A percentile compares a stretch with the other conserved stretches of the same genome.
phyloP scores from a whole-genome alignment of 2,329 filamentous ascomycete species.

The Sarocladiaceae sp. region DNA sequence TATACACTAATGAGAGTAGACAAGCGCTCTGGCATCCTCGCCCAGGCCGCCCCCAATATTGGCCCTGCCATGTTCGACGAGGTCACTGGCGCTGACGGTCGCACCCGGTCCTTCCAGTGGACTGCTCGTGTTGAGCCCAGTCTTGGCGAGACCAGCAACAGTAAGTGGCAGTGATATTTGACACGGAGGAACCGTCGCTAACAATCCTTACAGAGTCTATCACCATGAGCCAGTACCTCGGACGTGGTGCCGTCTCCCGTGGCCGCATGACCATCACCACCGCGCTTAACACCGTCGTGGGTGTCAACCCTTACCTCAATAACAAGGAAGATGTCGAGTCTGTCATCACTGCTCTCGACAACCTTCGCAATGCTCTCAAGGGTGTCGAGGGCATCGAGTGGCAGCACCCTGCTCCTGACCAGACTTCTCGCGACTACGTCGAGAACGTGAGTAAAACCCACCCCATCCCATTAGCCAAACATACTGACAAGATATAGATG shows the following conservation, averaged over 20 bases:
- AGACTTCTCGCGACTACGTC: constrained; percentile 53
- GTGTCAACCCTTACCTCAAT: constrained; percentile 54
- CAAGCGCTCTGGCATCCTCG: constrained; percentile 54
- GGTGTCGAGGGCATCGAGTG: constrained; percentile 52
- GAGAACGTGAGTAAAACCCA: constrained; percentile 33
- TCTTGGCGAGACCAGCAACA: constrained; percentile 29
- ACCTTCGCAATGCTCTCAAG: constrained; percentile 49
- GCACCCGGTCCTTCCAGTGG: constrained; percentile 61
- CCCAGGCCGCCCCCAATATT: constrained; percentile 63
- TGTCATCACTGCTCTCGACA: constrained; percentile 59
- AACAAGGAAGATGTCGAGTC: constrained; percentile 55
- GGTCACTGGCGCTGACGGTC: constrained; percentile 52
- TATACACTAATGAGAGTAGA: constrained; percentile 20
- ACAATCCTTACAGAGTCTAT: constrained; percentile 35
- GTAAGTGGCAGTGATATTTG: constrained; percentile 19
- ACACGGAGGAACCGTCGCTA: constrained; percentile 1
- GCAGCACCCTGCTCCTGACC: constrained; percentile 46
- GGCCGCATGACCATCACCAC: constrained; percentile 58
- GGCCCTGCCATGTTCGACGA: constrained; percentile 53
- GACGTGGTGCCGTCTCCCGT: constrained; percentile 57
- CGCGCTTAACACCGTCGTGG: constrained; percentile 54
- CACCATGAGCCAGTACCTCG: constrained; percentile 58
- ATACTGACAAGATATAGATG: constrained; percentile 12
- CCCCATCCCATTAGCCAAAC: too few species aligned
- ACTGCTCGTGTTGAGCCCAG: constrained; percentile 61